Base-by-base conservation (phyloP, 176 grass and related monocot species). In the Ananas comosus region DNA sequence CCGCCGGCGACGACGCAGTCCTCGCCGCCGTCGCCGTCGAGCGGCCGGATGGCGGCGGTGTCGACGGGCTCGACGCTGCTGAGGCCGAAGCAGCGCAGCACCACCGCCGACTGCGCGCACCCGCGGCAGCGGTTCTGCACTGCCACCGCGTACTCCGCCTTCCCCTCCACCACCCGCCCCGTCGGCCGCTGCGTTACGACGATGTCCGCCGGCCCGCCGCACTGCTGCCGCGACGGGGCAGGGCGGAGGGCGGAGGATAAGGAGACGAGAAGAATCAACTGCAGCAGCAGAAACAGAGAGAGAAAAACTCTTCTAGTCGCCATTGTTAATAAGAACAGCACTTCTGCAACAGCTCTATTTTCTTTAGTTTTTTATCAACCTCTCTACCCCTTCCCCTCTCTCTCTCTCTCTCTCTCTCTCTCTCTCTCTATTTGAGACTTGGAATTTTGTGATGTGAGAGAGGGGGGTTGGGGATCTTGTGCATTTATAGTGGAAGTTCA, bases 41-140 rank as follows among this genome's bases (percentile, higher is more conserved):
- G 69, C 3, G 85, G 73, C 57, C 58, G 73, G 76, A 88, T 83
- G 47, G 77, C 78, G 50, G 50, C 68, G 51, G 81, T 77, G 77
- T 83, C 81, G 3, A 83, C 85, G 8, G 73, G 18, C 73, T 78
- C 81, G 3, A 83, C 81, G 70, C 81, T 88, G 73, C 81, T 83
- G 18, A 88, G 81, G 2, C 81, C 85, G 69, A 77, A 83, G 76
- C 85, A 88, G 4, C 76, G 72, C 9, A 88, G 63, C 64, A 83
- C 12, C 57, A 88, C 81, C 13, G 78, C 56, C 11, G 77, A 88
- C 73, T 74, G 70, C 57, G 81, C 64, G 76, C 81, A 88, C 18
- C 73, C 33, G 4, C 33, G 57, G 77, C 85, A 88, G 24, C 63
- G 66, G 86, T 88, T 88, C 18, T 51, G 67, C 70, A 88, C 78